These are phyloP conservation scores for Didymosphaeria variabile DNA, from an alignment of 2,329 filamentous ascomycete species.

Conservation along the genomic window DNA sequence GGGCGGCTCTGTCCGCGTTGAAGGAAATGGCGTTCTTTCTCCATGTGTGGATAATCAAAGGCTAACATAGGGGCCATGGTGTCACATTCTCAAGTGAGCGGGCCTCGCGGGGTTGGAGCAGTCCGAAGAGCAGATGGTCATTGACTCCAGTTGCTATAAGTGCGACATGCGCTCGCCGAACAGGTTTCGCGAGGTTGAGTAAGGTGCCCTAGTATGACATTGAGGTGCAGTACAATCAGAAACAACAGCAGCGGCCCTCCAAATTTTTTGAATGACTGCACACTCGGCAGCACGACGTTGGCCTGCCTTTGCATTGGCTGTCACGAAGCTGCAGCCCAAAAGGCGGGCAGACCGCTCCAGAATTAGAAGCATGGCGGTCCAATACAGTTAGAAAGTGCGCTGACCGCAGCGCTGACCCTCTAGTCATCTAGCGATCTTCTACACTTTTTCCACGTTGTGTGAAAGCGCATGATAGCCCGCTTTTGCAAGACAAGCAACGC, in stretches of 20 bases:
- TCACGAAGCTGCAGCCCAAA: not conserved
- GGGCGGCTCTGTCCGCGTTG: conserved; percentile 38
- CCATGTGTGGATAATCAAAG: conserved; percentile 13
- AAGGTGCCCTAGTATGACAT: conserved; percentile 2
- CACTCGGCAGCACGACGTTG: not conserved
- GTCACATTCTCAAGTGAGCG: not conserved
- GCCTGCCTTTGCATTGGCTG: not conserved
- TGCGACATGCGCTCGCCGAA: not conserved
- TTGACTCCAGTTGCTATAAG: not conserved
- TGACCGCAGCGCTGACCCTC: conserved; percentile 6
- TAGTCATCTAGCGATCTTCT: not conserved
- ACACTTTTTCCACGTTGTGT: not conserved
- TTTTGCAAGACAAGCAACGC: not conserved
- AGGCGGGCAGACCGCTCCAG: conserved; percentile 2
- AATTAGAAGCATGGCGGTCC: conserved; percentile 3
- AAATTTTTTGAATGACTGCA: not conserved
- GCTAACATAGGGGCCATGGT: conserved; percentile 3
- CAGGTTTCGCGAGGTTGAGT: conserved; percentile 1
- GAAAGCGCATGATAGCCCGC: not conserved
- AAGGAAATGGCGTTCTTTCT: conserved; percentile 32
- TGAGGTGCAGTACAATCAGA: not conserved
- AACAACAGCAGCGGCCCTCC: not conserved
- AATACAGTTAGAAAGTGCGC: not conserved
- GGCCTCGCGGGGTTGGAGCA: not conserved
- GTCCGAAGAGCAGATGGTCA: conserved; percentile 1